Evolutionary conservation across 805 yeast genomes (phyloP), one percentile per base, ranked within the genome.

Genomic region (Candida ovalis): DNA sequence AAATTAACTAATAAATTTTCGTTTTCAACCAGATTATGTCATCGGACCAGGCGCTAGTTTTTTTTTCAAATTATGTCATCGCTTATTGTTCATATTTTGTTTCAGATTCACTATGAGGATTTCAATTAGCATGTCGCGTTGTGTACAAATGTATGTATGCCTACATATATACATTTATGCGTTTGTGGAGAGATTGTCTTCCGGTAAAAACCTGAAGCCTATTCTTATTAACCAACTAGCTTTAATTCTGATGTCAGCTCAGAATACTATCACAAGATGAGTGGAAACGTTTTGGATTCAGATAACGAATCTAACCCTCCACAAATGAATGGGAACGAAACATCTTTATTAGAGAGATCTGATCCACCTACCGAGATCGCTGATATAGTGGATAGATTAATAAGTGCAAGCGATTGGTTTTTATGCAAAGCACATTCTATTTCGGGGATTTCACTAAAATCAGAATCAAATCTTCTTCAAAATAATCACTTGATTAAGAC

Each of bases 401-500:
- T 51, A 10, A 17, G 40, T 10, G 51, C 54, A n/a, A 44, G 55
- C 23, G 24, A 46, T 9, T 51, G 50, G 48, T 53, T 56, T 36
- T 17, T 56, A 15, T 4, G 36, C 1, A 43, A 38, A 18, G 64
- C 66, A 3, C 63, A 58, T 35, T 23, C 35, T 7, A 25, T 43
- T 17, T 54, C 53, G 4, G 24, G 49, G 4, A 18, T 27, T 3
- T 37, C 54, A 5, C 24, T 63, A 4, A 45, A 48, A 13, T 50
- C 62, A 0, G 51, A 54, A n/a, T 43, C 44, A 4, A 66, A 67
- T 0, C 23, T 57, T 3, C 38, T 54, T 17, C 52, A 51, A 25
- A 69, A 72, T 50, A 57, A 58, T 41, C 60, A 58, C 28, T 50
- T 67, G 50, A 62, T 74, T 30, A 69, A 65, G 46, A 49, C 68